Evolutionary conservation across 208 protist genomes (phyloP).

Genomic region (Herpetomonas muscarum): DNA sequence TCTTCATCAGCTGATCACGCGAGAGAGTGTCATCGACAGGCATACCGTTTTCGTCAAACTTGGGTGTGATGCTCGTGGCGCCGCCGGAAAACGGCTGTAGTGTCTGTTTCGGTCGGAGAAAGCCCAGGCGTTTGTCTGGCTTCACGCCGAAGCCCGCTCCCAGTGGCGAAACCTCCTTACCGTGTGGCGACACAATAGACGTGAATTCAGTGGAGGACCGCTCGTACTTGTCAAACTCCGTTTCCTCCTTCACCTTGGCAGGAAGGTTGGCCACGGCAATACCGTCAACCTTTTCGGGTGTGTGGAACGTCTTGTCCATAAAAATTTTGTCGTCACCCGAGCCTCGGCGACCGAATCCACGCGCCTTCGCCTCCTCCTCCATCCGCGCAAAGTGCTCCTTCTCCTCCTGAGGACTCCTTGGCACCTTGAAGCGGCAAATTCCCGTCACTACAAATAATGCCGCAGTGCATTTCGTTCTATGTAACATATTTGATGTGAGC

Average conservation of each 20-base stretch:
- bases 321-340: conserved; percentile 41
- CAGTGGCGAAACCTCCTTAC: conserved; percentile 20
- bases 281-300: conserved; percentile 34
- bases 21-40: conserved; percentile 64
- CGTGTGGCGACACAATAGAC: conserved; percentile 66
- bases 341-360: conserved; percentile 61
- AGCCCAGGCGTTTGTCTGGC: conserved; percentile 80
- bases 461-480: neutral
- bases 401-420: conserved; percentile 26
- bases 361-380: conserved; percentile 38
- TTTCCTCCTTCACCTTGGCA: conserved; percentile 30
- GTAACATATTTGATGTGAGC: no score
- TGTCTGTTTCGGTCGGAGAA: conserved; percentile 58
- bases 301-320: conserved; percentile 45
- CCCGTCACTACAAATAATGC: neutral
- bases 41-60: conserved; percentile 64
- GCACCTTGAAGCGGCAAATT: conserved; percentile 14
- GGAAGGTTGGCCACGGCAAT: conserved; percentile 71
- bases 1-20: conserved; percentile 53
- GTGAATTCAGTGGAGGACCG: conserved; percentile 78
- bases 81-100: conserved; percentile 57
- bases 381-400: conserved; percentile 27
- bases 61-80: conserved; percentile 40
- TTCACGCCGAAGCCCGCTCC: conserved; percentile 78
- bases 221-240: conserved; percentile 70